phyloP scores from a whole-genome alignment of 2,329 filamentous ascomycete genomes.

The Monosporascus sp. region DNA sequence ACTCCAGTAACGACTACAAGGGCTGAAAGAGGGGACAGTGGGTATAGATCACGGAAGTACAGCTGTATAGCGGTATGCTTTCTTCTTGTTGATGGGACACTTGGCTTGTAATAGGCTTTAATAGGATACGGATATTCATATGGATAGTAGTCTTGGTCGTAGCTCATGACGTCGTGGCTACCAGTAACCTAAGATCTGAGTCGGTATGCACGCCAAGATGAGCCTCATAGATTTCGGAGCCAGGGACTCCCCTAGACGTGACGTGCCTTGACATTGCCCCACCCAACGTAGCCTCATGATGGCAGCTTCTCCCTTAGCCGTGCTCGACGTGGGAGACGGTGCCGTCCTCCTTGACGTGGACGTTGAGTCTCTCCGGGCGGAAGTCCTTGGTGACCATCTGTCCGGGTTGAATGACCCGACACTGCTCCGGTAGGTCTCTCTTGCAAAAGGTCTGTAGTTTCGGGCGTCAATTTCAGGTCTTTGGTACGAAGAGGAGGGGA shows the following conservation, averaged over 20 bases:
- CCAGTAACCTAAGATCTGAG: not conserved
- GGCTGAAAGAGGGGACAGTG: too few relatives aligned
- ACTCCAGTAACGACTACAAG: too few relatives aligned
- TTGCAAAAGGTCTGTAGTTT: conserved; percentile 52
- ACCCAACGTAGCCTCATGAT: not conserved
- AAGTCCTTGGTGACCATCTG: conserved; percentile 56
- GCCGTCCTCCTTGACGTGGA: conserved; percentile 56
- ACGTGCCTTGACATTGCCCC: too few relatives aligned
- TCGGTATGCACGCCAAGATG: too few relatives aligned
- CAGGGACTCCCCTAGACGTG: too few relatives aligned
- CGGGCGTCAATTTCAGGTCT: not conserved
- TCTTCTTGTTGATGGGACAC: not conserved
- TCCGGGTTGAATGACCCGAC: conserved; percentile 53
- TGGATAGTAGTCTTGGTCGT: not conserved
- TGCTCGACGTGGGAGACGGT: conserved; percentile 56
- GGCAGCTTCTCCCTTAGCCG: conserved; percentile 32
- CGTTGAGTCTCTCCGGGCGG: conserved; percentile 49
- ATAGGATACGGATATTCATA: not conserved
- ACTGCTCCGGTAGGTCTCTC: conserved; percentile 51
- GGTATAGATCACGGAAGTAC: too few relatives aligned
- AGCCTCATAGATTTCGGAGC: too few relatives aligned
- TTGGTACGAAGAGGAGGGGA: not conserved
- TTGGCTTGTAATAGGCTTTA: not conserved
- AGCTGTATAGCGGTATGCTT: not conserved
- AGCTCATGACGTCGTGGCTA: not conserved